Conservation (phyloP, 768 basidiomycete genomes). For the Suillus paluster region DNA sequence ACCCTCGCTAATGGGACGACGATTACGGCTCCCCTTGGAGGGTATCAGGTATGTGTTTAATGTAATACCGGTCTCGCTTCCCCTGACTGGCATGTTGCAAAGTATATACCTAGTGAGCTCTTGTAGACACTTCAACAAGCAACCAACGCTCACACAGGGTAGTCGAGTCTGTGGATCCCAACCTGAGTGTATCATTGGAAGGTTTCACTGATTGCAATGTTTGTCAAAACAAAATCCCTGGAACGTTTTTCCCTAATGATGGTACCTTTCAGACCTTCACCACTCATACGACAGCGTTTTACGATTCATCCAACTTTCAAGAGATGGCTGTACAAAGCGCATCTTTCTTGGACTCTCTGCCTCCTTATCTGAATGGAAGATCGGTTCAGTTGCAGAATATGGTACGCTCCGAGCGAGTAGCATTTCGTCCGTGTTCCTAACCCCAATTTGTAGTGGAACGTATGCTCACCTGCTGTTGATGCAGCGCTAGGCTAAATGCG, state of each 20-base stretch:
- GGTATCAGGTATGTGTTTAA: conserved; percentile 55
- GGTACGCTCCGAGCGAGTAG: conserved; percentile 38
- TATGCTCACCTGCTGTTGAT: conserved; percentile 24
- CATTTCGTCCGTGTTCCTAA: conserved; percentile 13
- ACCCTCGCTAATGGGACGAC: conserved; percentile 70
- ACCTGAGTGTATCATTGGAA: conserved; percentile 65
- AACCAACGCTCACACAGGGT: conserved; percentile 13
- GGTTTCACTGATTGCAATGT: conserved; percentile 68
- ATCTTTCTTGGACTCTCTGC: conserved; percentile 52
- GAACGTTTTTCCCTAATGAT: neutral
- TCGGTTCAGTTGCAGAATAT: conserved; percentile 59
- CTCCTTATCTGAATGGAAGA: conserved; percentile 58
- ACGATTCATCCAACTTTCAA: conserved; percentile 55
- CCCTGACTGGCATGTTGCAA: conserved; percentile 24
- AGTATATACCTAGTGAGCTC: conserved; percentile 48
- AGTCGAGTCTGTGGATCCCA: conserved; percentile 69
- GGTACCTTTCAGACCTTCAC: conserved; percentile 47
- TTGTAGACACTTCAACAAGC: neutral
- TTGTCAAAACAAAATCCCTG: conserved; percentile 15
- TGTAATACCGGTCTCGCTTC: conserved; percentile 11
- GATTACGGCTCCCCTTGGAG: conserved; percentile 60
- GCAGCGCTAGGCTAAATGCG: neutral
- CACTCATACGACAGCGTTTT: conserved; percentile 53
- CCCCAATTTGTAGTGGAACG: conserved; percentile 46
- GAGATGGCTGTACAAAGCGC: conserved; percentile 48